Percentiles rank a stretch among this genome's conserved stretches.
phyloP scores from a whole-genome alignment of 768 basidiomycete genomes.

The Boletus pseudo-olivaceus region DNA sequence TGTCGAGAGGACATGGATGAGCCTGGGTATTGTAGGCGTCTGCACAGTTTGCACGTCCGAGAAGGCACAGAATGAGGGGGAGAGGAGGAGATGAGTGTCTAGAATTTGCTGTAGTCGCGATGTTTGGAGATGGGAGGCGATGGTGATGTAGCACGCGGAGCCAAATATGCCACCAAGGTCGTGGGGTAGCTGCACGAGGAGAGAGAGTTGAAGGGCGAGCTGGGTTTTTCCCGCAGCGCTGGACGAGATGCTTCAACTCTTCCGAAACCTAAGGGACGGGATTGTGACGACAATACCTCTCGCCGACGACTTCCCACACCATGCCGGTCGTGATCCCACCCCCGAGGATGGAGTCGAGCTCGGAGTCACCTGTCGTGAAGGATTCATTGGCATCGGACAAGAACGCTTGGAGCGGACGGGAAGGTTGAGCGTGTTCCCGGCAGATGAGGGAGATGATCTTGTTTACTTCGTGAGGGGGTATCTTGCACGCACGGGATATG shows the following conservation, averaged over 20 bases:
- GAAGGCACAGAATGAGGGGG: conserved; percentile 43
- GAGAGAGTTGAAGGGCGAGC: conserved; percentile 77
- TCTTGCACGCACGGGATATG: conserved; percentile 53
- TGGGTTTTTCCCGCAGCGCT: conserved; percentile 97
- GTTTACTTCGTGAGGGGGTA: conserved; percentile 47
- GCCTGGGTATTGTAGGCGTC: conserved; percentile 49
- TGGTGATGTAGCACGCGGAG: conserved; percentile 74
- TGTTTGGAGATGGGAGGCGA: conserved; percentile 67
- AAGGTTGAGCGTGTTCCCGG: conserved; percentile 36
- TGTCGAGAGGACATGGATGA: conserved; percentile 53
- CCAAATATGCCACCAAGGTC: conserved; percentile 57
- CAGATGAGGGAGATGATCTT: conserved; percentile 50
- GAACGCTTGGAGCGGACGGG: conserved; percentile 41
- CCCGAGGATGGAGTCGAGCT: conserved; percentile 66
- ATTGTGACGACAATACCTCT: conserved; percentile 56
- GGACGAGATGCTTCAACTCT: conserved; percentile 8
- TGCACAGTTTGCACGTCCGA: conserved; percentile 60
- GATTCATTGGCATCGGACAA: conserved; percentile 38
- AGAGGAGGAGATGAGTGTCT: conserved; percentile 46
- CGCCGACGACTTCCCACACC: conserved; percentile 86
- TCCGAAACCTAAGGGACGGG: background rate
- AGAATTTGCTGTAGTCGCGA: conserved; percentile 64
- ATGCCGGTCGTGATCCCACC: conserved; percentile 78
- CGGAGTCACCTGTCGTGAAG: conserved; percentile 71
- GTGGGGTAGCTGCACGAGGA: conserved; percentile 70